Conservation (phyloP, 352 stramenopile species). For the Globisporangium middletonii region DNA sequence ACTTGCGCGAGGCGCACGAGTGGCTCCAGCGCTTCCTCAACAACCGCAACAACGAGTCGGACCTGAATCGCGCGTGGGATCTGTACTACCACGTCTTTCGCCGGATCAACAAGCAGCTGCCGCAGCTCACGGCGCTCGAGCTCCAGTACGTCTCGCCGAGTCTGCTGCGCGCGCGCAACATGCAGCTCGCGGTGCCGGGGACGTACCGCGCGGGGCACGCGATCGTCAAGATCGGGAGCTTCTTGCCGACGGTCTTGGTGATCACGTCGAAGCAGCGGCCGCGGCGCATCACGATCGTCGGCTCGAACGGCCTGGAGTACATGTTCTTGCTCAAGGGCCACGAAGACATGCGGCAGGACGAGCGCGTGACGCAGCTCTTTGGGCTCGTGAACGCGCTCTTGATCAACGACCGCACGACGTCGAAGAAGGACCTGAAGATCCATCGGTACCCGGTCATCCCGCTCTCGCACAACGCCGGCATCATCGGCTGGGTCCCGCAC, state of each 20-base stretch:
- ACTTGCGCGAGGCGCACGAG: conserved; percentile 82
- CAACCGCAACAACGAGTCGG: conserved; percentile 52
- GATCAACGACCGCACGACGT: conserved; percentile 93
- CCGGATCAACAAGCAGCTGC: conserved; percentile 85
- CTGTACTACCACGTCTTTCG: conserved; percentile 98
- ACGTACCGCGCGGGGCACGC: conserved; percentile 67
- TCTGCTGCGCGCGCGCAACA: conserved; percentile 87
- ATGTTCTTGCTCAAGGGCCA: conserved; percentile 99
- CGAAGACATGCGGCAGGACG: conserved; percentile 99
- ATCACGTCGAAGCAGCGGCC: conserved; percentile 98
- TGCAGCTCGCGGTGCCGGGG: conserved; percentile 96
- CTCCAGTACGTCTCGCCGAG: conserved; percentile 94
- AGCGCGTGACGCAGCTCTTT: conserved; percentile 99
- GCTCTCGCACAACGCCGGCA: conserved; percentile 96
- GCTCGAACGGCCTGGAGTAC: conserved; percentile 97
- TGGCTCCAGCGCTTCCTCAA: conserved; percentile 68
- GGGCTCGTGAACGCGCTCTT: conserved; percentile 99
- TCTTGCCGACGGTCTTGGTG: conserved; percentile 92
- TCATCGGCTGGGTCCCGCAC: conserved; percentile 98
- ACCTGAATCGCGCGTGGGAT: conserved; percentile 96
- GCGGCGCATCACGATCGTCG: conserved; percentile 92
- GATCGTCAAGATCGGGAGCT: conserved; percentile 79
- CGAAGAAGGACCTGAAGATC: conserved; percentile 97
- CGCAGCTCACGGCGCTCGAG: conserved; percentile 93
- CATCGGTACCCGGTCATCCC: conserved; percentile 97